A percentile compares a stretch with the other conserved stretches of the same genome.
These are phyloP conservation scores for Chloromonas sp. DNA, from an alignment of 163 green algal genomes.

Conservation along the genomic window DNA sequence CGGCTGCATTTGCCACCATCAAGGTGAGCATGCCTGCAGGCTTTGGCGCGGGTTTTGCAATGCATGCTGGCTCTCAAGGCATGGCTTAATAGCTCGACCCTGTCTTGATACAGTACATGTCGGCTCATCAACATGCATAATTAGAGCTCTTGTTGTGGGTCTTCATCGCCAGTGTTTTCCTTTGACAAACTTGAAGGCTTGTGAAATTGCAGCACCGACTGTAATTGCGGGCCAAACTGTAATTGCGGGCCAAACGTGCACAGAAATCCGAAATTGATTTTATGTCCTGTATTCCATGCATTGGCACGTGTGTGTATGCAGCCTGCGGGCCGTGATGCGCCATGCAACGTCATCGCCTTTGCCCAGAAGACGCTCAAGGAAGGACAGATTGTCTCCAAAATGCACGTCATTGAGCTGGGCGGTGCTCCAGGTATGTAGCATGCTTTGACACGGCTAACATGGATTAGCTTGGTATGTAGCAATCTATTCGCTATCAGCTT, in stretches of 20 bases:
- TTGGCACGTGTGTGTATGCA: slow-evolving; percentile 18
- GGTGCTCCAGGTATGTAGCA: slow-evolving; percentile 50
- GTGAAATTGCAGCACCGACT: no score
- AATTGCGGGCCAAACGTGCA: no score
- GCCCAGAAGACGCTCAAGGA: slow-evolving; percentile 91
- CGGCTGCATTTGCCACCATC: slow-evolving; percentile 85
- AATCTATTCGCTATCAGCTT: neutral
- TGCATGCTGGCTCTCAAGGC: neutral
- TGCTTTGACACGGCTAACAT: no score
- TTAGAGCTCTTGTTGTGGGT: no score
- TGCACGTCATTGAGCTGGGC: slow-evolving; percentile 98
- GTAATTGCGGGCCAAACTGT: no score
- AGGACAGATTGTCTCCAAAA: slow-evolving; percentile 86
- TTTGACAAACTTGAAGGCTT: no score
- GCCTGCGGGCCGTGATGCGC: slow-evolving; percentile 48
- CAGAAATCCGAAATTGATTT: no score
- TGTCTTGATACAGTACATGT: neutral
- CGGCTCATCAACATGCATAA: no score
- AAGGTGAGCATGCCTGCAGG: slow-evolving; percentile 41
- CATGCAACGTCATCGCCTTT: slow-evolving; percentile 88
- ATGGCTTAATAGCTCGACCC: neutral
- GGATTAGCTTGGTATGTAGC: neutral
- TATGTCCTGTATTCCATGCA: neutral
- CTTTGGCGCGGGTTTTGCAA: neutral
- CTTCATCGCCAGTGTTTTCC: no score